Conservation (phyloP, 164 flowering plant species). For the Nymphaea colorata region DNA sequence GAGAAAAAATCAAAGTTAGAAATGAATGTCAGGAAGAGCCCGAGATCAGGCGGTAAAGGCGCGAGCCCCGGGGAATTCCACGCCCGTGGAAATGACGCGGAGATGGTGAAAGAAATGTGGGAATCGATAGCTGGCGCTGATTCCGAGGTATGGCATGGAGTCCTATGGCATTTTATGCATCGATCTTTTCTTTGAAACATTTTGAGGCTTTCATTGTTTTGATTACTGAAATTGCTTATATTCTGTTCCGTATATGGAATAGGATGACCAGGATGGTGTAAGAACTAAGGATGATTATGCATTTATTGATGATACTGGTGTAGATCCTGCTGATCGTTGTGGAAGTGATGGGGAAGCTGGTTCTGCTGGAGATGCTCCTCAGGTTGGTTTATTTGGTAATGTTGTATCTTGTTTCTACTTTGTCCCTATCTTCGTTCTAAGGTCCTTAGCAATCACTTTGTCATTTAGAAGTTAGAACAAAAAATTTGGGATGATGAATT, state of each 20-base stretch:
- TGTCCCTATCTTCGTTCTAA: neutral
- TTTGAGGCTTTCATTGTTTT: neutral
- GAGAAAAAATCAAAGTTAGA: slow-evolving; percentile 33
- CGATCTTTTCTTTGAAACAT: neutral
- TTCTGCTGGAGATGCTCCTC: slow-evolving; percentile 60
- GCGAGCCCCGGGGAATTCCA: slow-evolving; percentile 13
- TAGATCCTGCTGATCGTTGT: slow-evolving; percentile 68
- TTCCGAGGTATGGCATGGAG: slow-evolving; percentile 49
- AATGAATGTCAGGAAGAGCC: slow-evolving; percentile 15
- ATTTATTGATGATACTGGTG: slow-evolving; percentile 86
- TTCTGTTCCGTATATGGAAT: neutral
- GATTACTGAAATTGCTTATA: no score
- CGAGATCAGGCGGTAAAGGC: slow-evolving; percentile 9
- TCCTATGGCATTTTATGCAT: no score
- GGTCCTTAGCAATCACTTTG: neutral
- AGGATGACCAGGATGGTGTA: slow-evolving; percentile 83
- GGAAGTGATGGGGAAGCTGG: slow-evolving; percentile 52
- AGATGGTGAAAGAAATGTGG: slow-evolving; percentile 83
- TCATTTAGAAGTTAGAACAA: neutral
- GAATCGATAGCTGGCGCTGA: slow-evolving; percentile 72
- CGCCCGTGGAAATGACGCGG: slow-evolving; percentile 41
- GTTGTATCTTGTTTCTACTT: neutral
- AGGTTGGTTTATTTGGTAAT: slow-evolving; percentile 27
- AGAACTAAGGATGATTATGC: slow-evolving; percentile 82
- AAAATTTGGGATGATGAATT: neutral